These are phyloP conservation scores for Artemisia tridentata DNA, from an alignment of 129 eudicot species.

Conservation along the genomic window DNA sequence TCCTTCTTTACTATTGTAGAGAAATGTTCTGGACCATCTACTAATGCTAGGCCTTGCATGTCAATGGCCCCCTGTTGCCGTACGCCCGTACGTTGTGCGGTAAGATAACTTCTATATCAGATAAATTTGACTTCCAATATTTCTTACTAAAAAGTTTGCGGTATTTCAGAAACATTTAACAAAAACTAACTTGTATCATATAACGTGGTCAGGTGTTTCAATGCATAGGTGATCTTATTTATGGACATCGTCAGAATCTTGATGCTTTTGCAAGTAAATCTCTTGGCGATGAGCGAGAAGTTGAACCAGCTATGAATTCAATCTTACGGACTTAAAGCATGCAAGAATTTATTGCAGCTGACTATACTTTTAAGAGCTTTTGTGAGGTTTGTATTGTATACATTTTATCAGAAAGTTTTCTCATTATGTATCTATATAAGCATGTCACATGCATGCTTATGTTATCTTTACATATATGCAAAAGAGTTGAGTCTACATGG, in stretches of 20 bases:
- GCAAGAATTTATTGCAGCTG: too few species aligned
- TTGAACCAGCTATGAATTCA: constrained; percentile 79
- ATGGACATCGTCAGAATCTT: constrained; percentile 61
- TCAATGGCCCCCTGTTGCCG: constrained; percentile 82
- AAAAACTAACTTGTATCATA: constrained; percentile 12
- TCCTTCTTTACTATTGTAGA: constrained; percentile 38
- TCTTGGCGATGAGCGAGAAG: constrained; percentile 77
- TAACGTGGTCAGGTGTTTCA: constrained; percentile 56
- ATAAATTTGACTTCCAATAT: neutral
- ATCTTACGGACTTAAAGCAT: too few species aligned
- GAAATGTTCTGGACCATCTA: constrained; percentile 71
- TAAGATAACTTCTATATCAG: constrained; percentile 35
- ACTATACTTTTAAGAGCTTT: too few species aligned
- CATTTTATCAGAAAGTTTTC: too few species aligned
- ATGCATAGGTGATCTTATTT: constrained; percentile 80
- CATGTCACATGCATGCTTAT: too few species aligned
- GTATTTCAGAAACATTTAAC: neutral
- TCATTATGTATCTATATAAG: too few species aligned
- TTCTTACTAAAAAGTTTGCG: neutral
- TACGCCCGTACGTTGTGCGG: constrained; percentile 84
- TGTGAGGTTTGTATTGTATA: too few species aligned
- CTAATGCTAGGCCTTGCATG: constrained; percentile 92
- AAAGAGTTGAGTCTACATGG: too few species aligned
- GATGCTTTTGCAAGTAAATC: constrained; percentile 72
- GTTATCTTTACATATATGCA: too few species aligned